phyloP scores from a whole-genome alignment of 192 early-diverging fungal genomes.

The Podochytrium sp. region DNA sequence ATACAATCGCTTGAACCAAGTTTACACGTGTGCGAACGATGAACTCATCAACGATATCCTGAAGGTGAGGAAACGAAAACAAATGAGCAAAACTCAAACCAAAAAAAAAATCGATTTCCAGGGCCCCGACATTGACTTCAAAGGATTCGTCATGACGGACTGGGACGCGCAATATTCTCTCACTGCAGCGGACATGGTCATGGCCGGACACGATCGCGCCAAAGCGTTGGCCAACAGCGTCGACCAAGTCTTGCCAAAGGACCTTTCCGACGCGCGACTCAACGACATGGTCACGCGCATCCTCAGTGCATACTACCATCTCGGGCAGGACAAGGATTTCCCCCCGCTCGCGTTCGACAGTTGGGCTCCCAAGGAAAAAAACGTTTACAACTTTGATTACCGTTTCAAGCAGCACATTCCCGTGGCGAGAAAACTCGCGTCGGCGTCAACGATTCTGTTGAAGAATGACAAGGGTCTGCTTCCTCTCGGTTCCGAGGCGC shows the following conservation, averaged over 20 bases:
- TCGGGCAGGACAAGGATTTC: conserved; percentile 36
- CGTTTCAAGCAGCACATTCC: conserved; percentile 29
- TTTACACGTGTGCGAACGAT: conserved; percentile 42
- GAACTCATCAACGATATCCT: conserved; percentile 44
- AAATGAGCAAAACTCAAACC: conserved; percentile 56
- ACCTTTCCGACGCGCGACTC: conserved; percentile 39
- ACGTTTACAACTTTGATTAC: conserved; percentile 10
- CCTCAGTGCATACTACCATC: conserved; percentile 34
- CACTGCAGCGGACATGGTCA: conserved; percentile 23
- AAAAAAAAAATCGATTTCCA: conserved; percentile 62
- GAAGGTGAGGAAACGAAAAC: not conserved
- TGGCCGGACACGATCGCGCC: conserved; percentile 13
- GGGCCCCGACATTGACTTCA: conserved; percentile 47
- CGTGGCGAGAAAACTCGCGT: conserved; percentile 39
- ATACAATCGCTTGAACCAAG: conserved; percentile 28
- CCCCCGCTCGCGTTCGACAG: not conserved
- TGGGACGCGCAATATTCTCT: conserved; percentile 55
- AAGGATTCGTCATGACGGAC: conserved; percentile 50
- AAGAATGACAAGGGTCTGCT: conserved; percentile 42
- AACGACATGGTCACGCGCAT: conserved; percentile 48
- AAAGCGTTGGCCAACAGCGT: not conserved
- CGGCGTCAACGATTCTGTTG: conserved; percentile 44
- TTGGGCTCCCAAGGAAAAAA: not conserved
- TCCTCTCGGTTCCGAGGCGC: conserved; percentile 20
- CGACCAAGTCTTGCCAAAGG: not conserved